phyloP scores from a whole-genome alignment of 73 alveolate species.

The Tetrahymena malaccensis region DNA sequence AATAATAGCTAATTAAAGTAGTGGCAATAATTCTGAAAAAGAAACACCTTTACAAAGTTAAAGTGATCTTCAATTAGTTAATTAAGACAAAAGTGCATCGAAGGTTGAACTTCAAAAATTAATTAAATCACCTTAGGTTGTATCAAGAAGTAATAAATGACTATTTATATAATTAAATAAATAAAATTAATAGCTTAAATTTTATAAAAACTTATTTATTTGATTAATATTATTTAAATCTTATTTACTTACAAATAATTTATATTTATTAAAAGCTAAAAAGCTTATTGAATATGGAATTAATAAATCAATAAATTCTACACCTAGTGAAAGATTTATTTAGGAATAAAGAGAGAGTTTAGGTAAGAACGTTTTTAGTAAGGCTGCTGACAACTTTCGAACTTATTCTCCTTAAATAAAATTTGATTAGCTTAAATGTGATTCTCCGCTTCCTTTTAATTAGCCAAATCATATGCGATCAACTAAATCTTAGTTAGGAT shows the following conservation, averaged over 20 bases:
- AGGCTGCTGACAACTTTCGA: background rate
- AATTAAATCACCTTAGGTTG: background rate
- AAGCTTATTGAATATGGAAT: background rate
- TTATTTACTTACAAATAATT: background rate
- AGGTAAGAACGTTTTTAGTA: background rate
- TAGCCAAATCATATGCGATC: background rate
- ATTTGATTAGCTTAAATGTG: background rate
- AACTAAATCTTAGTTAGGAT: background rate
- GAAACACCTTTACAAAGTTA: background rate
- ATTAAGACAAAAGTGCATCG: background rate
- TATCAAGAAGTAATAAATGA: background rate
- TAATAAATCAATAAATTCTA: background rate
- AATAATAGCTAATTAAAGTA: background rate
- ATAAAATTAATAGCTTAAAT: no score
- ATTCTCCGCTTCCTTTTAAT: background rate
- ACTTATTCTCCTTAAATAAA: background rate
- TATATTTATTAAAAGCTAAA: background rate
- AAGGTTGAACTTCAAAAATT: background rate
- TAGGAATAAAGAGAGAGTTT: background rate
- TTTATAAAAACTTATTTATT: no score
- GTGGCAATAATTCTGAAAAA: background rate
- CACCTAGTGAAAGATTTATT: background rate
- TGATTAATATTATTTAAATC: no score
- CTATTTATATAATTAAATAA: no score
- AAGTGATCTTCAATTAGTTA: background rate